Conservation (phyloP, 2,329 filamentous ascomycete species). For the Exophiala sp. region DNA sequence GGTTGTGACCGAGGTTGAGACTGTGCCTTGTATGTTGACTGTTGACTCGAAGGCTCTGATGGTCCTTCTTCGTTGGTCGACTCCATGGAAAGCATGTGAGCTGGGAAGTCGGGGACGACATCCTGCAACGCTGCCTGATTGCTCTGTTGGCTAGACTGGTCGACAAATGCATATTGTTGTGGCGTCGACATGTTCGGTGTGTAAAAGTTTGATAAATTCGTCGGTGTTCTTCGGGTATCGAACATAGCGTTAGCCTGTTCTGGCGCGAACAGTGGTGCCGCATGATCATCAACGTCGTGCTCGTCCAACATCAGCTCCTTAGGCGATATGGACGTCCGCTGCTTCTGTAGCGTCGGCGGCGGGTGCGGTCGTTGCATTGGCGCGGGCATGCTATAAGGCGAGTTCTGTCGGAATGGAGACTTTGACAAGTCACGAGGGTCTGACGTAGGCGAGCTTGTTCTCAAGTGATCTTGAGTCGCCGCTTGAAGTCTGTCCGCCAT, state of each 20-base stretch:
- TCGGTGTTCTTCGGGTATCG: conserved; percentile 41
- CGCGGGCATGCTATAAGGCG: conserved; percentile 53
- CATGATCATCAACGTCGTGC: conserved; percentile 67
- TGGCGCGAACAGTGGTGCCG: conserved; percentile 67
- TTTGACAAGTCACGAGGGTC: conserved; percentile 55
- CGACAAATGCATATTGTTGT: conserved; percentile 29
- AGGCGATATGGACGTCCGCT: conserved; percentile 84
- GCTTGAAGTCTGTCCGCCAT: conserved; percentile 75
- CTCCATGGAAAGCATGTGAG: conserved; percentile 59
- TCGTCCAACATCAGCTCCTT: conserved; percentile 89
- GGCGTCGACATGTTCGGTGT: conserved; percentile 29
- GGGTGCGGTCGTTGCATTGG: conserved; percentile 38
- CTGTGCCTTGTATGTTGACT: conserved; percentile 29
- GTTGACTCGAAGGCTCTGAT: conserved; percentile 26
- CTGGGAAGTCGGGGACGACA: conserved; percentile 56
- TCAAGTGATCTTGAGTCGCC: conserved; percentile 69
- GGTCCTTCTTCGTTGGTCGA: conserved; percentile 54
- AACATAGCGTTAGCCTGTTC: conserved; percentile 51
- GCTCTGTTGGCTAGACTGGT: conserved; percentile 28
- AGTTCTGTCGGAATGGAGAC: conserved; percentile 77
- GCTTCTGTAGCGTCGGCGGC: conserved; percentile 43
- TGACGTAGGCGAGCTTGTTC: conserved; percentile 54
- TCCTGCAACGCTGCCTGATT: conserved; percentile 36
- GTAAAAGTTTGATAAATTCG: conserved; percentile 33
- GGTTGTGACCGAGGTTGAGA: conserved; percentile 23